Conservation (phyloP, 2,329 filamentous ascomycete genomes). For the Microdochium paspali region DNA sequence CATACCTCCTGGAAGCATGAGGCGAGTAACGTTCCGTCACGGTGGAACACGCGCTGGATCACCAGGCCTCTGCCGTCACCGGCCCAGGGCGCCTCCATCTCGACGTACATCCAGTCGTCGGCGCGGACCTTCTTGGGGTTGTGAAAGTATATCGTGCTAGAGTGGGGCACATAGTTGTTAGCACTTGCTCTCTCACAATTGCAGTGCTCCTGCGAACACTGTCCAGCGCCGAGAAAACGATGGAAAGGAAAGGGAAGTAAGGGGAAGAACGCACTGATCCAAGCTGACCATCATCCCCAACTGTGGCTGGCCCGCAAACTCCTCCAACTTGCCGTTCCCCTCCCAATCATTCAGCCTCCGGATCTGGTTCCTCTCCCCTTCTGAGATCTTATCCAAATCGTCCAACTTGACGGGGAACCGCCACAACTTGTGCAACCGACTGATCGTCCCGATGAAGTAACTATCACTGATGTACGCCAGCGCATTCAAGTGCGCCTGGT, state of each 20-base stretch:
- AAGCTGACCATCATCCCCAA: constrained; percentile 81
- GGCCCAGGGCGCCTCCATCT: constrained; percentile 74
- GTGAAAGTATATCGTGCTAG: constrained; percentile 55
- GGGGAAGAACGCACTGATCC: constrained; percentile 47
- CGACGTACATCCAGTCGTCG: constrained; percentile 70
- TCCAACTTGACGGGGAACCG: constrained; percentile 51
- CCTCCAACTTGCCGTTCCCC: constrained; percentile 35
- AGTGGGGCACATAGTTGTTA: no score
- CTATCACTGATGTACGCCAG: constrained; percentile 89
- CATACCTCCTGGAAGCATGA: constrained; percentile 72
- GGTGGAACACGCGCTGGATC: constrained; percentile 62
- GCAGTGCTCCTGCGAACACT: background rate
- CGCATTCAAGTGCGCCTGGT: constrained; percentile 74
- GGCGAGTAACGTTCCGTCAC: constrained; percentile 63
- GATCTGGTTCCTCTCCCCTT: constrained; percentile 26
- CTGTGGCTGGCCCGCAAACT: constrained; percentile 40
- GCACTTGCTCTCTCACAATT: no score
- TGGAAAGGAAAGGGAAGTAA: constrained; percentile 1
- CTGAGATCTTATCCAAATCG: constrained; percentile 41
- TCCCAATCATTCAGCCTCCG: constrained; percentile 30
- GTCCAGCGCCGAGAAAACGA: background rate
- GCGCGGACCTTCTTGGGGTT: constrained; percentile 47
- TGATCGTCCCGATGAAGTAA: constrained; percentile 86
- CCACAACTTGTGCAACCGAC: constrained; percentile 72
- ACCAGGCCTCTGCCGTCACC: constrained; percentile 71